phyloP scores from a whole-genome alignment of 441 rosid genomes.

The Raphanus hybrid region DNA sequence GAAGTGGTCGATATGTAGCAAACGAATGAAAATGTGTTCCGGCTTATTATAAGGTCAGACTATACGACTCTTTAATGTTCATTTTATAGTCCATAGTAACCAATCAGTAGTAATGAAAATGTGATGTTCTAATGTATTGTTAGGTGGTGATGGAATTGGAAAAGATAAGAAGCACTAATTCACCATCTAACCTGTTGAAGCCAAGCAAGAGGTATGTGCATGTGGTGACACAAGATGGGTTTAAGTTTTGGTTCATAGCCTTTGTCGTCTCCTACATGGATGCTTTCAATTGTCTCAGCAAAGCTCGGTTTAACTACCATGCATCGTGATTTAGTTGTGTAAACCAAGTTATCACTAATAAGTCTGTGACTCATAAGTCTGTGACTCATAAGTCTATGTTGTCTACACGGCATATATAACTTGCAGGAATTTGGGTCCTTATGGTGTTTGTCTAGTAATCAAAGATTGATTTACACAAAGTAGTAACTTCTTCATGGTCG shows the following conservation, averaged over 20 bases:
- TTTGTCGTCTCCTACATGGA: constrained; percentile 66
- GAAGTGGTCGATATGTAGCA: too few relatives aligned
- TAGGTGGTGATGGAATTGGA: constrained; percentile 74
- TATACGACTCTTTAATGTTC: background rate
- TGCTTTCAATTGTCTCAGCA: constrained; percentile 65
- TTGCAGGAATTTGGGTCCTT: background rate
- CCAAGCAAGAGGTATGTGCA: constrained; percentile 71
- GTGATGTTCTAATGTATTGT: background rate
- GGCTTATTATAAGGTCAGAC: too few relatives aligned
- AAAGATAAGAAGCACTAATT: constrained; percentile 56
- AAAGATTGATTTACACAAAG: background rate
- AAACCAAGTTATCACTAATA: background rate
- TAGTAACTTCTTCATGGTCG: background rate
- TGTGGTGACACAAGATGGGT: constrained; percentile 60
- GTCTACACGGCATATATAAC: background rate
- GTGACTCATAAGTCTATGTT: background rate
- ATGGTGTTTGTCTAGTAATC: background rate
- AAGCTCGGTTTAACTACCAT: constrained; percentile 33
- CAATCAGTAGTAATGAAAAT: background rate
- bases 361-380: too few relatives aligned
- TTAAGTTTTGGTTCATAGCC: constrained; percentile 90
- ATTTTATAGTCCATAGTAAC: background rate
- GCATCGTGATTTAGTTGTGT: too few relatives aligned
- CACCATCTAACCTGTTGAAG: constrained; percentile 62
- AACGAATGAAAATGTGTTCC: too few relatives aligned